These are phyloP conservation scores for Fusarium poae DNA, from an alignment of 2,329 filamentous ascomycete species.

Conservation along the genomic window DNA sequence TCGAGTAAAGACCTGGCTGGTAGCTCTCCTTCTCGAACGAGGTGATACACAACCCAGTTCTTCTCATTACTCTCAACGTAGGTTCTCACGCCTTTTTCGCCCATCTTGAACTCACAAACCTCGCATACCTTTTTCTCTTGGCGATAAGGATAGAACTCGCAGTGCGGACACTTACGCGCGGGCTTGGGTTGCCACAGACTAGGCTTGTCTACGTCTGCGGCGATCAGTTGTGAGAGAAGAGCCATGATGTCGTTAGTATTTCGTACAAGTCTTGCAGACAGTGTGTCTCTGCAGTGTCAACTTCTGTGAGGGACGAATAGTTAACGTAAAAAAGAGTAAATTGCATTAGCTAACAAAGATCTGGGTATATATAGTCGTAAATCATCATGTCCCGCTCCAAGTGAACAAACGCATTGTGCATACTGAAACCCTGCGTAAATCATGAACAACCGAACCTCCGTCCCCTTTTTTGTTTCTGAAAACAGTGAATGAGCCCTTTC, in stretches of 20 bases:
- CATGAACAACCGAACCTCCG: slow-evolving; percentile 20
- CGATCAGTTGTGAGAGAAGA: background rate
- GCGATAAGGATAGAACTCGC: slow-evolving; percentile 20
- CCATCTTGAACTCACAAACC: slow-evolving; percentile 9
- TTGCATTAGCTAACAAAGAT: slow-evolving; percentile 36
- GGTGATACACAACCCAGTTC: slow-evolving; percentile 23
- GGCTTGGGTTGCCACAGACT: background rate
- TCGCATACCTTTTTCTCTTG: slow-evolving; percentile 18
- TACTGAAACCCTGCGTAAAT: slow-evolving; percentile 23
- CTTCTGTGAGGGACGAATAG: background rate
- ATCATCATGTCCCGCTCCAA: slow-evolving; percentile 33
- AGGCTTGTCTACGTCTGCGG: background rate
- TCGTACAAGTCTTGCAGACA: background rate
- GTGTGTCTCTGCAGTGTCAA: background rate
- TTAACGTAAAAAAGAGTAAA: slow-evolving; percentile 4
- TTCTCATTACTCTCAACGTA: slow-evolving; percentile 3
- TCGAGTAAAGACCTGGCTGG: slow-evolving; percentile 4
- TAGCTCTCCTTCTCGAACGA: slow-evolving; percentile 19
- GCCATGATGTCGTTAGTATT: background rate
- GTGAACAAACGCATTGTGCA: slow-evolving; percentile 36
- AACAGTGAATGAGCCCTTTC: slow-evolving; percentile 3
- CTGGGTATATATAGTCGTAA: slow-evolving; percentile 44
- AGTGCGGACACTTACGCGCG: slow-evolving; percentile 18
- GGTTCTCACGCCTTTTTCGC: background rate
- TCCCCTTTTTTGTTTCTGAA: slow-evolving; percentile 3